Evolutionary conservation across 1,139 yeast species (phyloP).

Genomic region (Candida pseudoviswanathii): DNA sequence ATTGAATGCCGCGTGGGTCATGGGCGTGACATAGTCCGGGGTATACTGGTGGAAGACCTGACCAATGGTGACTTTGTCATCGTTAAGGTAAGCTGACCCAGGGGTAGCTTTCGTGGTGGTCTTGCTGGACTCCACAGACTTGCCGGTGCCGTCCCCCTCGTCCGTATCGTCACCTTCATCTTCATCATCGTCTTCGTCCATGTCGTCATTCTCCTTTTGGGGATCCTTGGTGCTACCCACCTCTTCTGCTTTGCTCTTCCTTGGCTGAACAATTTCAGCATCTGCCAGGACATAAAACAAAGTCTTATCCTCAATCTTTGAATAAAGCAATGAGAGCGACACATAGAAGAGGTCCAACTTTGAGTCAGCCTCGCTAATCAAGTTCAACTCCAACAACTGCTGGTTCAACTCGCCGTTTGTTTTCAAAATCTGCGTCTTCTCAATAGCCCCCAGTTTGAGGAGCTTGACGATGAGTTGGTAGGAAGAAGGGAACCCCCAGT

Average conservation of each 20-base stretch:
- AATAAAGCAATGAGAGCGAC: conserved; percentile 24
- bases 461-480: conserved; percentile 39
- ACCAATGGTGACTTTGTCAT: conserved; percentile 34
- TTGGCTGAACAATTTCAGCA: neutral
- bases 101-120: conserved; percentile 9
- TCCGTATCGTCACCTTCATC: conserved; percentile 11
- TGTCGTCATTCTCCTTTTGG: conserved; percentile 9
- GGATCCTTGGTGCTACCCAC: neutral
- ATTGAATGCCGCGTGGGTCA: conserved; percentile 40
- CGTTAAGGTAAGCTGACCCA: conserved; percentile 1
- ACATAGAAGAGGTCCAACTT: conserved; percentile 30
- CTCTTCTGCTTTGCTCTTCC: neutral
- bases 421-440: conserved; percentile 23
- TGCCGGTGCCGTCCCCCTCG: conserved; percentile 9
- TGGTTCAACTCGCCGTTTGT: conserved; percentile 27
- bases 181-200: conserved; percentile 10
- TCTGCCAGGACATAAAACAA: conserved; percentile 10
- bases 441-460: conserved; percentile 24
- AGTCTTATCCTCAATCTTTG: conserved; percentile 17
- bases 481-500: conserved; percentile 48
- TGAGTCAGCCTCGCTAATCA: conserved; percentile 25
- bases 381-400: conserved; percentile 20
- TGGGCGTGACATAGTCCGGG: conserved; percentile 27
- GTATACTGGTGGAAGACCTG: conserved; percentile 50
- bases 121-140: neutral